Base-by-base conservation (phyloP, 2,329 filamentous ascomycete genomes). In the Fragosphaeria purpurea region DNA sequence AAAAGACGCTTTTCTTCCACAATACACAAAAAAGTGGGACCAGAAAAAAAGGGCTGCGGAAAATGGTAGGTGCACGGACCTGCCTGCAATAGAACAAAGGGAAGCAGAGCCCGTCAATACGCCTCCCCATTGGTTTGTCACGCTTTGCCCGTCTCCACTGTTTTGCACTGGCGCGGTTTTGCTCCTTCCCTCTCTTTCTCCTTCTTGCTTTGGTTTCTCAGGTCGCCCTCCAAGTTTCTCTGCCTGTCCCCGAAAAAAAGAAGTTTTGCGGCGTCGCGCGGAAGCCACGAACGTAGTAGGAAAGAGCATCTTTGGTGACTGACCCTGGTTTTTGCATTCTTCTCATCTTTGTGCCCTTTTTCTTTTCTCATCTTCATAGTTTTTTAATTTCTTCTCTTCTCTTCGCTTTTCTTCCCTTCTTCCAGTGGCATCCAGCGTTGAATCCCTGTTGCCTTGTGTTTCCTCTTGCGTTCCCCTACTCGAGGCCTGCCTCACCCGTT, bases 201-300 rank as follows among this genome's bases (percentile, higher is more conserved):
- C 45, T 37, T 44, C 35, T 44, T 41, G 44, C 35, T 37, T 41
- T 35, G 32, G 44, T 44, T 53, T 44, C 7, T 11, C 35, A 37
- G 35, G 47, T n/a, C 44, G 22, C 22, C 22, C 22, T 22, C 22
- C 22, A 22, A 22, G 2, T 22, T 22, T 22, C 22, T 22, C 22
- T 22, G 22, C 22, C 22, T 22, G 22, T 22, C 22, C 22, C 22
- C 22, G 22, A 47, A 34, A 41, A 47, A 52, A 46, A 43, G 44
- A 44, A 46, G 44, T 50, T 41, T 35, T 46, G 33, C 44, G 44
- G 47, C 42, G 47, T 44, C 47, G 47, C 50, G 50, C 50, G 47
- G 45, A 47, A 52, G 49, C 31, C 43, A 52, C n/a, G 39, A 47
- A 43, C 39, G 13, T 38, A 30, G 44, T 22, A 47, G 50, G 50